Conservation (phyloP, 257 asterid genomes). For the Paulownia fortunei region DNA sequence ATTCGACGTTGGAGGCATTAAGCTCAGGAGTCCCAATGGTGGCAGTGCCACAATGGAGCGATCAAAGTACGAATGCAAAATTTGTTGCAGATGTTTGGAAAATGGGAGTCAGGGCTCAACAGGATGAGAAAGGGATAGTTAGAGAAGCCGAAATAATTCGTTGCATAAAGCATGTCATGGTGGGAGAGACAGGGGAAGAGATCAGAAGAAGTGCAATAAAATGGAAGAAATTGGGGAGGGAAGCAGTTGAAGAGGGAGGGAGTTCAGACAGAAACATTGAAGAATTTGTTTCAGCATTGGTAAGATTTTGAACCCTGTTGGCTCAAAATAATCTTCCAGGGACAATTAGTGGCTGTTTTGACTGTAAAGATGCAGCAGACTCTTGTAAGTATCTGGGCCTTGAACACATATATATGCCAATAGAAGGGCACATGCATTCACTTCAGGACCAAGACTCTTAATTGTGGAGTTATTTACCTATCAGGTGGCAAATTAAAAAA, state of each 20-base stretch:
- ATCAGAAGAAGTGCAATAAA: conserved; percentile 26
- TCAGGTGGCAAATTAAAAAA: no score
- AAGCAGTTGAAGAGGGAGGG: conserved; percentile 39
- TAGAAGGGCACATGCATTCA: no score
- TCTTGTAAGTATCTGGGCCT: no score
- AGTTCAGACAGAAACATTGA: conserved; percentile 34
- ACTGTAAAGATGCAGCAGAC: no score
- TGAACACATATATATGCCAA: no score
- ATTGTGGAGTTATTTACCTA: no score
- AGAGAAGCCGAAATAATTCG: conserved; percentile 2
- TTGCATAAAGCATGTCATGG: conserved; percentile 36
- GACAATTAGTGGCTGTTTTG: no score
- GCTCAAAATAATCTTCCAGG: no score
- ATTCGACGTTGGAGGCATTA: conserved; percentile 57
- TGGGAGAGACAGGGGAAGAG: conserved; percentile 26
- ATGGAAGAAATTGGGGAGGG: conserved; percentile 38
- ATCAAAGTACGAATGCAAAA: conserved; percentile 45
- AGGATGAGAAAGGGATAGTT: conserved; percentile 27
- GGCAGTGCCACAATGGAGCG: conserved; percentile 45
- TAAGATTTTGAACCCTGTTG: neutral
- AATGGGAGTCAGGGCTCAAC: conserved; percentile 23
- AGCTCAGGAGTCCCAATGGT: conserved; percentile 45
- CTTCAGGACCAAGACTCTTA: no score
- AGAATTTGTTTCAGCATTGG: conserved; percentile 33
- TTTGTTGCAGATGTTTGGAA: conserved; percentile 42